phyloP scores from a whole-genome alignment of 352 stramenopile genomes.

The Lagenidium giganteum region DNA sequence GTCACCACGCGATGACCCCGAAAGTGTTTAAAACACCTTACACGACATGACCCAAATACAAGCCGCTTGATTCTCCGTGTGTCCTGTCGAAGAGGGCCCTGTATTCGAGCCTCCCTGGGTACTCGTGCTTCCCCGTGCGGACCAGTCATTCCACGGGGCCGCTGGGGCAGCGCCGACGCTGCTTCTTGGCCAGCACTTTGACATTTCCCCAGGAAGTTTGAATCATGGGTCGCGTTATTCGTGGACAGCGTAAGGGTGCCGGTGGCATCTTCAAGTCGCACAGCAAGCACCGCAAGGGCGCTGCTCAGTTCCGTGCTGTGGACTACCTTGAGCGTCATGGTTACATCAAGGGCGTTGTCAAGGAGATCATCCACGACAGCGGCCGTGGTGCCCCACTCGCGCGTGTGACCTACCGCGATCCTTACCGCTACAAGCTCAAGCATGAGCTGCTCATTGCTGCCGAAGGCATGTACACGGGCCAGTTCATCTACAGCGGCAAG shows the following conservation, averaged over 20 bases:
- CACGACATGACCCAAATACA: too few relatives aligned
- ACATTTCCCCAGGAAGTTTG: constrained; percentile 64
- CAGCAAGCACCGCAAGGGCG: constrained; percentile 74
- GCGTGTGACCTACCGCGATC: constrained; percentile 92
- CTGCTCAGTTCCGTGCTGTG: constrained; percentile 62
- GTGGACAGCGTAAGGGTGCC: constrained; percentile 86
- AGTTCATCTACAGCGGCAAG: constrained; percentile 98
- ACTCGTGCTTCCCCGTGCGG: too few relatives aligned
- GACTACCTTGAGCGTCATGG: constrained; percentile 94
- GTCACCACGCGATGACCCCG: neutral
- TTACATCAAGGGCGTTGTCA: constrained; percentile 99
- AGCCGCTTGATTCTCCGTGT: too few relatives aligned
- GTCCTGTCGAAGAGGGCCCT: too few relatives aligned
- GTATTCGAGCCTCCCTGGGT: too few relatives aligned
- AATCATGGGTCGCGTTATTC: constrained; percentile 86
- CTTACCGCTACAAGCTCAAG: constrained; percentile 88
- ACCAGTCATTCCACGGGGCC: constrained; percentile 9
- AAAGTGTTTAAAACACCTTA: constrained; percentile 1
- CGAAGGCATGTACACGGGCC: constrained; percentile 98
- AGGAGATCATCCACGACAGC: constrained; percentile 99
- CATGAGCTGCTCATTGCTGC: constrained; percentile 96
- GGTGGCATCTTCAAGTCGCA: constrained; percentile 83
- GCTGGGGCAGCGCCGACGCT: neutral
- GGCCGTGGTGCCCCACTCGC: constrained; percentile 96
- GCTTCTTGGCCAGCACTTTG: constrained; percentile 40